phyloP scores from a whole-genome alignment of 2,329 filamentous ascomycete genomes.

The Monilinia fructicola region DNA sequence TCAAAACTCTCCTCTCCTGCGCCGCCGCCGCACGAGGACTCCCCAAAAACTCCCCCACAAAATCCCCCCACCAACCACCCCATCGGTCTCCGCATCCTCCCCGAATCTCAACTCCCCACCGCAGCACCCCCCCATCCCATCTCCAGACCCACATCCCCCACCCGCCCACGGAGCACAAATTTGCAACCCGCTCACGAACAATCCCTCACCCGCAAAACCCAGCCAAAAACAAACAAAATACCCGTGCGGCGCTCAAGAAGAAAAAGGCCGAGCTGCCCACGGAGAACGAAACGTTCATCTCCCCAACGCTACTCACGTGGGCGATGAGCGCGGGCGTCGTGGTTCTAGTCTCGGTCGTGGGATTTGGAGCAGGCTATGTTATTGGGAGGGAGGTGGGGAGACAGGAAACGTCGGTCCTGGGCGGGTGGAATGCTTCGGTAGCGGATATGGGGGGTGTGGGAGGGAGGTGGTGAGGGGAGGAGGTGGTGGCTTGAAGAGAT shows the following conservation, averaged over 20 bases:
- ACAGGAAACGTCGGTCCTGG: constrained; percentile 48
- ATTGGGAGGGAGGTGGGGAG: constrained; percentile 66
- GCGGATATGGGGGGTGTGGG: constrained; percentile 34
- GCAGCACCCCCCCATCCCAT: constrained; percentile 61
- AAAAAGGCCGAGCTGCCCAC: constrained; percentile 43
- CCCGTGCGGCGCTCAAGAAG: constrained; percentile 51
- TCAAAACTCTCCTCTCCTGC: constrained; percentile 92
- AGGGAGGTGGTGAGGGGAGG: constrained; percentile 32
- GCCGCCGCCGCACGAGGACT: constrained; percentile 85
- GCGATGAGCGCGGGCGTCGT: constrained; percentile 66
- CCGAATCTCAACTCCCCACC: constrained; percentile 58
- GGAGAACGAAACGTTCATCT: constrained; percentile 47
- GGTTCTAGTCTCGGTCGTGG: constrained; percentile 66
- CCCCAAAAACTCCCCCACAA: constrained; percentile 49
- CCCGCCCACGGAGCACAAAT: constrained; percentile 29
- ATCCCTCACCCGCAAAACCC: constrained; percentile 37
- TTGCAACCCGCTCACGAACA: constrained; percentile 32
- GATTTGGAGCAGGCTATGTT: constrained; percentile 68
- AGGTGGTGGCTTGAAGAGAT: constrained; percentile 35
- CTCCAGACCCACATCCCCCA: constrained; percentile 44
- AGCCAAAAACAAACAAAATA: constrained; percentile 50
- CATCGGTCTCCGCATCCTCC: constrained; percentile 58
- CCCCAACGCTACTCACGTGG: constrained; percentile 61
- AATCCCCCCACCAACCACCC: constrained; percentile 31
- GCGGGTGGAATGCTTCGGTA: constrained; percentile 32